phyloP scores from a whole-genome alignment of 108 stramenopile species.

The Pinguiococcus pyrenoidosus region DNA sequence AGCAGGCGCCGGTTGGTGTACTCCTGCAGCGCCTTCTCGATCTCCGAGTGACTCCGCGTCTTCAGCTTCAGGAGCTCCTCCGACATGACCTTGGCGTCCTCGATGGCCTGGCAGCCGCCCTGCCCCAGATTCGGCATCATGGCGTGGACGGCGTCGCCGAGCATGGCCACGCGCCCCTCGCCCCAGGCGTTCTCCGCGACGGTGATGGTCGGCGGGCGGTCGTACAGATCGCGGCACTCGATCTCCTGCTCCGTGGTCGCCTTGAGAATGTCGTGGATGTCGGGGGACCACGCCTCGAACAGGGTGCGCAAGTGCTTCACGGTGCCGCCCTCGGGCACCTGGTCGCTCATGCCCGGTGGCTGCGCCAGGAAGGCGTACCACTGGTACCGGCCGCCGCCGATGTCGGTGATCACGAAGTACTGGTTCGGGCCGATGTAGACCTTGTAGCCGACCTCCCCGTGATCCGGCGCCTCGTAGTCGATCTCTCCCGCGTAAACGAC shows the following conservation, averaged over 20 bases:
- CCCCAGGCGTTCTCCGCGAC: constrained; percentile 46
- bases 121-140: constrained; percentile 62
- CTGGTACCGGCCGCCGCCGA: constrained; percentile 56
- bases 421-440: constrained; percentile 61
- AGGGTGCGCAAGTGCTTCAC: constrained; percentile 41
- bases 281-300: constrained; percentile 48
- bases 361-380: constrained; percentile 63
- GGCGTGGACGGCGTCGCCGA: constrained; percentile 56
- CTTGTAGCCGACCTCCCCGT: constrained; percentile 58
- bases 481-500: constrained; percentile 58
- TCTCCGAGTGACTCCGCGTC: constrained; percentile 27
- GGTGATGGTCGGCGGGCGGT: constrained; percentile 51
- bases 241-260: constrained; percentile 53
- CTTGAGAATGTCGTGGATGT: constrained; percentile 47
- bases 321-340: constrained; percentile 46
- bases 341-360: constrained; percentile 34
- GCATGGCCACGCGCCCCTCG: constrained; percentile 45
- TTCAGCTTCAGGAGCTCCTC: constrained; percentile 41
- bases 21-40: constrained; percentile 13
- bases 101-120: constrained; percentile 62
- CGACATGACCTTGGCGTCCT: constrained; percentile 51
- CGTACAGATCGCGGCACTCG: constrained; percentile 59
- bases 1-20: constrained; percentile 46
- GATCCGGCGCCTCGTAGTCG: constrained; percentile 42
- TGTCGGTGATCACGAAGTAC: constrained; percentile 62